Evolutionary conservation across 169 alveolate species (phyloP).

Genomic region (Perkinsus chesapeaki): DNA sequence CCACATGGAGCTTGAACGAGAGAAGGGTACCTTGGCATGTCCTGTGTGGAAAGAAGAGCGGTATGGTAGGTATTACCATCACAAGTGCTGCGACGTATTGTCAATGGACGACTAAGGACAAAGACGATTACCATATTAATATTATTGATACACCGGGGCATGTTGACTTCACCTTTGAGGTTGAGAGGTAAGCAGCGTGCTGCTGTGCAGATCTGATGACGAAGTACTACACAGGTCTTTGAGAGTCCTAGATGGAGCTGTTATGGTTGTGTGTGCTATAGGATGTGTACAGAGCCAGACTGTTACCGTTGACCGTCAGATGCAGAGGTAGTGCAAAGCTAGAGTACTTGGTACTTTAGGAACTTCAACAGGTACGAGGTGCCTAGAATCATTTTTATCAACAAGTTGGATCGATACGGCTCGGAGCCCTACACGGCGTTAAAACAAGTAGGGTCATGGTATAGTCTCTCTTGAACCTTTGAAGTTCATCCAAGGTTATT

Average conservation of each 20-base stretch:
- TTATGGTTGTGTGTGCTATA: slow-evolving; percentile 87
- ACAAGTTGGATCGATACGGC: slow-evolving; percentile 93
- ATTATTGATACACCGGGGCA: slow-evolving; percentile 98
- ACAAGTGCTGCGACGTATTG: slow-evolving; percentile 89
- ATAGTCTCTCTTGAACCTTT: too few species aligned
- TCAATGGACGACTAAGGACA: slow-evolving; percentile 62
- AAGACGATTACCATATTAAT: slow-evolving; percentile 64
- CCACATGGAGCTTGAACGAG: slow-evolving; percentile 94
- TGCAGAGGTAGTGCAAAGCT: slow-evolving; percentile 61
- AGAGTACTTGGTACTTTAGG: not conserved
- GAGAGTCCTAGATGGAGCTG: slow-evolving; percentile 93
- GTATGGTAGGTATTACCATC: slow-evolving; percentile 82
- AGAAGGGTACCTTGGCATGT: slow-evolving; percentile 44
- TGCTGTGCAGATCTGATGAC: too few species aligned
- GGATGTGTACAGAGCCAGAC: slow-evolving; percentile 95
- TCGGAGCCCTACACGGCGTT: slow-evolving; percentile 82
- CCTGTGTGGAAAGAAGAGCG: not conserved
- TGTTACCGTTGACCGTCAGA: slow-evolving; percentile 91
- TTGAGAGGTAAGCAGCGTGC: slow-evolving; percentile 91
- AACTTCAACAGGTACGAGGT: slow-evolving; percentile 58
- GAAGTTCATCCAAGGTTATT: too few species aligned
- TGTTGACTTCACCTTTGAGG: slow-evolving; percentile 96
- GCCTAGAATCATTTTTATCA: slow-evolving; percentile 84
- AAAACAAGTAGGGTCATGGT: slow-evolving; percentile 31
- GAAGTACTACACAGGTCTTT: slow-evolving; percentile 33